Conservation (phyloP, 345 rosid genomes). For the Anastatica hierochuntica region DNA sequence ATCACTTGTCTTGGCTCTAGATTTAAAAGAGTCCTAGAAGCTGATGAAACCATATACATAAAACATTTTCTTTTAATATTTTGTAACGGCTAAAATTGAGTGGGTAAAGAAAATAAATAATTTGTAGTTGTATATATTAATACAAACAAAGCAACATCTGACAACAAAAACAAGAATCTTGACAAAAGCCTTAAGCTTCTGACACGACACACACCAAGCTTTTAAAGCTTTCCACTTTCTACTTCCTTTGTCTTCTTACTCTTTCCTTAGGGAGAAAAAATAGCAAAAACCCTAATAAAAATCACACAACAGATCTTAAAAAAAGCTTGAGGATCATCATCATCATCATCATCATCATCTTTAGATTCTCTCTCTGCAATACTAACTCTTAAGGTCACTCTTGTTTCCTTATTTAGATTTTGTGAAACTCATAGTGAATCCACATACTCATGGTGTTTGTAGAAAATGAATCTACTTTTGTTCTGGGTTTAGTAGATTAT, state of each 20-base stretch:
- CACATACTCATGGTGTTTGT: not conserved
- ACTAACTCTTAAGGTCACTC: not conserved
- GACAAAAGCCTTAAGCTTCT: not conserved
- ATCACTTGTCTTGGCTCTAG: too few relatives aligned
- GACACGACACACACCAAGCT: not conserved
- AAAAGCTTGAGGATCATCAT: too few relatives aligned
- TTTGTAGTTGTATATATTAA: too few relatives aligned
- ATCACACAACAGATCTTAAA: not conserved
- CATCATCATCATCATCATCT: not conserved
- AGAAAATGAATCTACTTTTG: too few relatives aligned
- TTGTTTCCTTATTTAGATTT: not conserved
- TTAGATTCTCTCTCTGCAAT: not conserved
- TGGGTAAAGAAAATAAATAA: too few relatives aligned
- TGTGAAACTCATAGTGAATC: constrained; percentile 3
- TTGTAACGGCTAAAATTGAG: too few relatives aligned
- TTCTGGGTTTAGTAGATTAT: too few relatives aligned
- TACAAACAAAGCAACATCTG: not conserved
- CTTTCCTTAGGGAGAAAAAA: not conserved
- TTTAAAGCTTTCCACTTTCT: not conserved
- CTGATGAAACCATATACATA: too few relatives aligned
- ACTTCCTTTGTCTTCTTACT: not conserved
- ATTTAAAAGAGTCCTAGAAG: too few relatives aligned
- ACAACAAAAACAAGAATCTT: not conserved
- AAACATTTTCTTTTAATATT: too few relatives aligned
- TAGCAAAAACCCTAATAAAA: not conserved